These are phyloP conservation scores for Barnettozyma botsteinii DNA, from an alignment of 805 yeast genomes.

Conservation along the genomic window DNA sequence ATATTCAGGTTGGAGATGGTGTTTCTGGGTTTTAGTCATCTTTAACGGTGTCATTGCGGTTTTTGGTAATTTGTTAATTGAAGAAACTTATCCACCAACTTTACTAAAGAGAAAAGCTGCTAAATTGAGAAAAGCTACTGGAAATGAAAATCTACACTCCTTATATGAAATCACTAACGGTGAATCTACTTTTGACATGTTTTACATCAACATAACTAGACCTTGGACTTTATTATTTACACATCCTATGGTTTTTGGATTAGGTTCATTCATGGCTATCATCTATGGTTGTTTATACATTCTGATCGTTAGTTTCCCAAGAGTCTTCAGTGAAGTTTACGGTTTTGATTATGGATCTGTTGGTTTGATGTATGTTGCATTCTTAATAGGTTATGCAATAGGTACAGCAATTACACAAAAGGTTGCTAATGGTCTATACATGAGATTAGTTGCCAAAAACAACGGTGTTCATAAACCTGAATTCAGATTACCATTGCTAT, in stretches of 20 bases:
- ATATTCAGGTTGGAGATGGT: conserved; percentile 55
- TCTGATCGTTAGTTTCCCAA: conserved; percentile 55
- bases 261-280: conserved; percentile 61
- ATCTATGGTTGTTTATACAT: conserved; percentile 62
- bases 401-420: conserved; percentile 48
- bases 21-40: conserved; percentile 51
- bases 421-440: conserved; percentile 36
- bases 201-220: conserved; percentile 40
- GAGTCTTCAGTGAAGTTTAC: conserved; percentile 41
- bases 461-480: conserved; percentile 58
- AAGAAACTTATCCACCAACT: conserved; percentile 57
- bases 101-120: conserved; percentile 42
- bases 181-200: conserved; percentile 33
- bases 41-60: conserved; percentile 44
- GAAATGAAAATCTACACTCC: conserved; percentile 51
- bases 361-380: conserved; percentile 54
- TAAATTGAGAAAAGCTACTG: conserved; percentile 44
- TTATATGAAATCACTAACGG: conserved; percentile 55
- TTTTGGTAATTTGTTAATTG: conserved; percentile 37
- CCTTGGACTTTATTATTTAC: conserved; percentile 48
- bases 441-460: conserved; percentile 33
- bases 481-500: conserved; percentile 47
- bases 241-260: conserved; percentile 59
- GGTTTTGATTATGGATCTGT: conserved; percentile 42
- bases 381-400: conserved; percentile 47